Conservation (phyloP, 352 stramenopile species). For the Phytophthora fragariaefolia region DNA sequence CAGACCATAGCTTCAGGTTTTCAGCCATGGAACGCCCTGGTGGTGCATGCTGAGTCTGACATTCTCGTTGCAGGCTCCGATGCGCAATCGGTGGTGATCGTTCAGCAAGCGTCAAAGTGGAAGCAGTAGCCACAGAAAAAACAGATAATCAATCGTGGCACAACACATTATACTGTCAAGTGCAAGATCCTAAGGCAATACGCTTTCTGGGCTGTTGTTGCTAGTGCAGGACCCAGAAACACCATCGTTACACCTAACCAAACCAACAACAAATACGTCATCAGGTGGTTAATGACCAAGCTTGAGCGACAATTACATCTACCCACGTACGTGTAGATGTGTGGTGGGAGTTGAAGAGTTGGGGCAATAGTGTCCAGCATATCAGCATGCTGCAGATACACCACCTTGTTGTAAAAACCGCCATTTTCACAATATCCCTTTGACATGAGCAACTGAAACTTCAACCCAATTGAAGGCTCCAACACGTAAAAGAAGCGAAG, state of each 20-base stretch:
- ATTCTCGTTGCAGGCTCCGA: constrained; percentile 79
- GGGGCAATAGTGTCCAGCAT: constrained; percentile 65
- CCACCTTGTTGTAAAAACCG: constrained; percentile 80
- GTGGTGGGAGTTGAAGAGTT: constrained; percentile 50
- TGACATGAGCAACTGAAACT: constrained; percentile 72
- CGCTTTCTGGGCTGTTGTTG: background rate
- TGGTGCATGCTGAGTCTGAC: constrained; percentile 76
- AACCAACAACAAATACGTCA: background rate
- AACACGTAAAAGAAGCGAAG: constrained; percentile 85
- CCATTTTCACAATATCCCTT: constrained; percentile 64
- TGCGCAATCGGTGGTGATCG: constrained; percentile 73
- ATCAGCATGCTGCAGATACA: constrained; percentile 60
- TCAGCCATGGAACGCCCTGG: constrained; percentile 71
- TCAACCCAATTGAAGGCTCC: constrained; percentile 75
- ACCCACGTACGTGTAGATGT: constrained; percentile 54
- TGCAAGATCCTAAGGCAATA: constrained; percentile 4
- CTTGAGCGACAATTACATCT: background rate
- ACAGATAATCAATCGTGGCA: constrained; percentile 18
- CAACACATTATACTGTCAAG: constrained; percentile 4
- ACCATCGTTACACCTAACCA: constrained; percentile 2
- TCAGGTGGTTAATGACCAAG: background rate
- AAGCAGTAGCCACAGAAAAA: constrained; percentile 23
- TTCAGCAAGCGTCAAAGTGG: constrained; percentile 67
- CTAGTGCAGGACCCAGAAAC: background rate
- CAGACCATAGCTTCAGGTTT: constrained; percentile 45